Evolutionary conservation across 495 filamentous ascomycete genomes (phyloP).

Genomic region (Penicillium coffeae): DNA sequence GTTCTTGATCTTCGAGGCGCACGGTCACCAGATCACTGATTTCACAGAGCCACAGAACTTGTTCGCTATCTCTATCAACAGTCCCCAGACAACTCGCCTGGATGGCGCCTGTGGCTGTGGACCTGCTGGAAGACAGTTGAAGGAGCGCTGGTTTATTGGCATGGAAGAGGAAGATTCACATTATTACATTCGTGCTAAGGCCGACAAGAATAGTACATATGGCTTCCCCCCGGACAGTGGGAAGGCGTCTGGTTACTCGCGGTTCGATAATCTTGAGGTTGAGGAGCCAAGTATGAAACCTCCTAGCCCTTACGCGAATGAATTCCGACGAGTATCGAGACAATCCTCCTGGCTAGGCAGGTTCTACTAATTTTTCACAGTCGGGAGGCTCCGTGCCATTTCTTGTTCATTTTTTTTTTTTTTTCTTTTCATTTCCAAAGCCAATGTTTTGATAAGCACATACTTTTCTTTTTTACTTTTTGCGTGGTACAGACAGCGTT

Average conservation of each 20-base stretch:
- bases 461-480: no score
- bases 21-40: constrained; percentile 60
- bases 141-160: constrained; percentile 56
- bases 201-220: constrained; percentile 17
- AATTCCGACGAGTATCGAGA: constrained; percentile 30
- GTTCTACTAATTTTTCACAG: constrained; percentile 22
- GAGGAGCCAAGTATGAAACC: constrained; percentile 14
- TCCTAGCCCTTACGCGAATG: constrained; percentile 29
- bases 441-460: no score
- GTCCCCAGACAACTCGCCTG: constrained; percentile 51
- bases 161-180: constrained; percentile 38
- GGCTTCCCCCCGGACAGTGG: neutral
- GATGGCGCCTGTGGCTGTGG: constrained; percentile 63
- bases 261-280: constrained; percentile 14
- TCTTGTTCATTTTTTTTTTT: neutral
- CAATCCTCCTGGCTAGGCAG: constrained; percentile 20
- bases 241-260: neutral
- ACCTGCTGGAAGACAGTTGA: constrained; percentile 49
- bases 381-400: no score
- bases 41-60: constrained; percentile 73
- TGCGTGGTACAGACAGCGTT: no score
- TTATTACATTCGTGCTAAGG: constrained; percentile 35
- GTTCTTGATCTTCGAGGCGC: constrained; percentile 48
- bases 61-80: constrained; percentile 66
- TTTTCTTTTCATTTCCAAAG: no score